Percentiles rank a stretch among this genome's conserved stretches.
phyloP scores from a whole-genome alignment of 768 basidiomycete species.

The Psilocybe cubensis region DNA sequence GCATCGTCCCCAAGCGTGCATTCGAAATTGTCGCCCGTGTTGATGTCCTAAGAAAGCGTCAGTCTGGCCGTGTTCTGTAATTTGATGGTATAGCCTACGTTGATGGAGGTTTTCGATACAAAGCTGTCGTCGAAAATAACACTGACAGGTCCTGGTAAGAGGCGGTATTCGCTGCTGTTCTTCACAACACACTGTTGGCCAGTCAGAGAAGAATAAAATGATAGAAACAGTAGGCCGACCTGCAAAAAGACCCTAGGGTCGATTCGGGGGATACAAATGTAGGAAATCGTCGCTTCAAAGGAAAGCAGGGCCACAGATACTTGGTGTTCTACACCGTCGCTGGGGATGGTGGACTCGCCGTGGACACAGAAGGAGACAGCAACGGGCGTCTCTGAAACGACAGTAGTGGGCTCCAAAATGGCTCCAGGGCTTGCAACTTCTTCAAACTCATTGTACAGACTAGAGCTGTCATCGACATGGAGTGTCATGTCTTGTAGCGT shows the following conservation, averaged over 20 bases:
- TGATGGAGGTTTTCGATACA: slow-evolving; percentile 56
- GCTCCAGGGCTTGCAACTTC: slow-evolving; percentile 28
- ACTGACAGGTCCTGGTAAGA: slow-evolving; percentile 56
- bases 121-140: slow-evolving; percentile 62
- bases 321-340: slow-evolving; percentile 57
- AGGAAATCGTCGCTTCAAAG: slow-evolving; percentile 48
- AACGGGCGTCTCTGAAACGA: slow-evolving; percentile 56
- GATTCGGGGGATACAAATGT: slow-evolving; percentile 53
- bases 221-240: slow-evolving; percentile 28
- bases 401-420: slow-evolving; percentile 38
- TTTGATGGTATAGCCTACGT: slow-evolving; percentile 31
- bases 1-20: slow-evolving; percentile 58
- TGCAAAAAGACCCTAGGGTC: slow-evolving; percentile 54
- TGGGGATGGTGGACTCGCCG: slow-evolving; percentile 53
- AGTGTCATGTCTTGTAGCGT: no score
- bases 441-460: slow-evolving; percentile 34
- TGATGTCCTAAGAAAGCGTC: slow-evolving; percentile 41
- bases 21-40: slow-evolving; percentile 51
- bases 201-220: neutral
- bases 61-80: neutral
- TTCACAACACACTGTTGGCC: slow-evolving; percentile 47
- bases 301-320: slow-evolving; percentile 53
- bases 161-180: slow-evolving; percentile 59
- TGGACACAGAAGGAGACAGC: slow-evolving; percentile 55
- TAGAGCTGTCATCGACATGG: no score